These are phyloP conservation scores for Pseudopyricularia cyperi DNA, from an alignment of 2,329 filamentous ascomycete species.

Conservation along the genomic window DNA sequence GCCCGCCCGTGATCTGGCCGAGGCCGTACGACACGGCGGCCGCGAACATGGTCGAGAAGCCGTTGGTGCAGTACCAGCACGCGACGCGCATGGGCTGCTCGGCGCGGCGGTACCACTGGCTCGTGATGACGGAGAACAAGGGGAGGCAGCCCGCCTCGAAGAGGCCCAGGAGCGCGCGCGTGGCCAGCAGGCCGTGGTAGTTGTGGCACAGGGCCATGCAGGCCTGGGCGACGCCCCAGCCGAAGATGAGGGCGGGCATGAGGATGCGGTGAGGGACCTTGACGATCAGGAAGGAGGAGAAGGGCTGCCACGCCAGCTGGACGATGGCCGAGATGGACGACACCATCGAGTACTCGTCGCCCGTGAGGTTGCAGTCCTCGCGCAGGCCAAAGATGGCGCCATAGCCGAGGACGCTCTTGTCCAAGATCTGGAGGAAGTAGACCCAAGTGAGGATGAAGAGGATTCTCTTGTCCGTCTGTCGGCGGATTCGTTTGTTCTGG, in stretches of 20 bases:
- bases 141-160: conserved; percentile 27
- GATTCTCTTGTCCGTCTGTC: conserved; percentile 48
- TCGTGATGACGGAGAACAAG: conserved; percentile 31
- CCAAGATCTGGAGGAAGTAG: conserved; percentile 47
- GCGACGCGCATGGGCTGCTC: conserved; percentile 52
- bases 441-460: conserved; percentile 41
- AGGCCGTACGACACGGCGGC: conserved; percentile 43
- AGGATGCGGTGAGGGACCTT: conserved; percentile 45
- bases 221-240: conserved; percentile 29
- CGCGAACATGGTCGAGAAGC: conserved; percentile 41
- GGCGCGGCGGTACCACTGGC: conserved; percentile 31
- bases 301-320: conserved; percentile 47
- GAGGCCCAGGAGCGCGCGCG: conserved; percentile 19
- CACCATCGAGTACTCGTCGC: conserved; percentile 42
- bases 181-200: conserved; percentile 13
- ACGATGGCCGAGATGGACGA: conserved; percentile 45
- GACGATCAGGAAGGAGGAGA: conserved; percentile 46
- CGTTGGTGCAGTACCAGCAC: conserved; percentile 54
- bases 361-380: conserved; percentile 33
- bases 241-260: conserved; percentile 35
- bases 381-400: conserved; percentile 42
- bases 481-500: conserved; percentile 40
- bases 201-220: conserved; percentile 16
- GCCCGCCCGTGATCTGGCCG: conserved; percentile 30
- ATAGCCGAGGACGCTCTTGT: conserved; percentile 44